Evolutionary conservation across 2,329 filamentous ascomycete genomes (phyloP), one percentile per base, ranked within the genome.

Genomic region (Aspergillus texensis): DNA sequence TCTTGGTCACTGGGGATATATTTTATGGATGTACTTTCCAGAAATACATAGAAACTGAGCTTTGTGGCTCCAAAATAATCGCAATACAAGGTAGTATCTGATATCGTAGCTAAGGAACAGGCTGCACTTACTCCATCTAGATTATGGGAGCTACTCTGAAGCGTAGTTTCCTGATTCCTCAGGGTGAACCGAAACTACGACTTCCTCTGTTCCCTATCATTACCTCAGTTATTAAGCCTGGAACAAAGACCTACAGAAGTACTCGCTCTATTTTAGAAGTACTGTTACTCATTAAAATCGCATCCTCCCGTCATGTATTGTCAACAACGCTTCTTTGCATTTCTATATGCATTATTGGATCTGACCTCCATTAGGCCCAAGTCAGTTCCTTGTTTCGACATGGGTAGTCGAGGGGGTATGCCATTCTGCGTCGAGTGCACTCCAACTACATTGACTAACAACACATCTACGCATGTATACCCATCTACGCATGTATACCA

Each of bases 291-390:
- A 36, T 16, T 36, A 1, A 12, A 14, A 16, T 5, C 14, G 34
- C 19, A 54, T 36, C 11, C 28, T 21, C 1, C 41, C 34, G 50
- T 26, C 52, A 60, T 62, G 61, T 36, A 62, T 57, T 54, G 24
- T 32, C 60, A 58, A 53, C 43, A 54, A 53, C 45, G 30, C 32
- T 28, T 61, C 52, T 21, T 62, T 48, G 52, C 52, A n/a, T 30
- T 30, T 8, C 46, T 16, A 45, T 60, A 50, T 62, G 58, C 34
- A 43, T 50, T 41, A 12, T 56, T 54, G 52, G 32, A 24, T 54
- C n/a, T 36, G 30, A 26, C 32, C 24, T 16, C 32, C 52, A 36
- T 21, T 24, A 43, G 24, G 21, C 30, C 43, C n/a, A 39, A 12
- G 11, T 8, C 52, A 36, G n/a, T 1, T 36, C 26, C 26, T 21